Evolutionary conservation across 805 yeast genomes (phyloP), one percentile per base, ranked within the genome.

Genomic region (Teunomyces aglyptinius): DNA sequence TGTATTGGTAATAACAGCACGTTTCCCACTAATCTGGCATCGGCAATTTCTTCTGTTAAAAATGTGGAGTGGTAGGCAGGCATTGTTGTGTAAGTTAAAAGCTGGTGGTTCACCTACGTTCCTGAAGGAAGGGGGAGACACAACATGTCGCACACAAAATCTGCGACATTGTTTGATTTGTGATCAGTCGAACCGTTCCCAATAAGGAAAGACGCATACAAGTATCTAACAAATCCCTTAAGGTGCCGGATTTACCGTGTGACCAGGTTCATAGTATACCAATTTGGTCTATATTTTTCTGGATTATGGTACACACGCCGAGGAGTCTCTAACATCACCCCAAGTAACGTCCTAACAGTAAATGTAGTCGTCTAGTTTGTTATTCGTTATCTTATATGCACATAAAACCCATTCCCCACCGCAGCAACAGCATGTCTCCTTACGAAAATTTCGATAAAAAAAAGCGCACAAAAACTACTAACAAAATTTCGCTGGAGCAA

Each of bases 11-110:
- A 70, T n/a, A 94, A 68, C 4, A 86, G 88, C 51, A 89, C 73
- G 68, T 91, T 92, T 31, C 90, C 92, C 24, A 89, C 83, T 42
- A 79, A 63, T 60, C 94, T 76, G 45, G 80, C 77, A 51, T 77
- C 75, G 26, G 73, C 67, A n/a, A 71, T 58, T 35, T 79, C 82
- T 51, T 84, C 89, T 18, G 78, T 79, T 28, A 84, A 73, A 59
- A 86, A 86, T 1, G 94, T 86, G 15, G 94, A 86, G 60, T 87
- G 94, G 58, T 84, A 86, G 7, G 92, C 94, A 74, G 77, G 77
- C 77, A 72, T 72, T 19, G 43, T 36, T 36, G 39, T 22, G 26
- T 20, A 7, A 8, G 39, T 34, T n/a, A 20, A 11, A n/a, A 6
- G 26, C 26, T 7, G 26, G 26, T 24, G 26, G 26, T 7, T 24